Percentiles rank a stretch among this genome's conserved stretches.
phyloP scores from a whole-genome alignment of 2,329 filamentous ascomycete genomes.

The Paracorniculantispora psalliotae region DNA sequence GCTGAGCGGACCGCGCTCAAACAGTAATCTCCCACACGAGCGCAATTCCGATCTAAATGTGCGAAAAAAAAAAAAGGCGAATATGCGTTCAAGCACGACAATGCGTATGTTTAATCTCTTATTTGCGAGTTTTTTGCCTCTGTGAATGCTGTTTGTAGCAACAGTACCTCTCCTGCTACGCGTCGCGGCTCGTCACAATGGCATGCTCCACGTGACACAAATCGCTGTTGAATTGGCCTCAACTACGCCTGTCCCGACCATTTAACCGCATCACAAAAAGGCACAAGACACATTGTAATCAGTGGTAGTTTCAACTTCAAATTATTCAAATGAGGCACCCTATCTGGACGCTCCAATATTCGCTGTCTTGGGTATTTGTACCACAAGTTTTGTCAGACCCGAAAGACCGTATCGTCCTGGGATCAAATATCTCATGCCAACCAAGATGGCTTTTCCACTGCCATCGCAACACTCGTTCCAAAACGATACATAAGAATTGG shows the following conservation, averaged over 20 bases:
- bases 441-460: conserved; percentile 1
- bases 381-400: conserved; percentile 3
- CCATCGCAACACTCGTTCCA: conserved; percentile 7
- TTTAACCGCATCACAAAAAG: too few relatives aligned
- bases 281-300: not conserved
- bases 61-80: too few relatives aligned
- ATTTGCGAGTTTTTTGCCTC: too few relatives aligned
- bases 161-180: too few relatives aligned
- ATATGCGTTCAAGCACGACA: too few relatives aligned
- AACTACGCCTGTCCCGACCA: too few relatives aligned
- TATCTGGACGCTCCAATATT: conserved; percentile 11
- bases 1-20: not conserved
- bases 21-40: too few relatives aligned
- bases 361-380: conserved; percentile 9
- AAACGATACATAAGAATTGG: conserved; percentile 12
- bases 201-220: not conserved
- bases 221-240: not conserved
- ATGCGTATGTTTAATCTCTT: too few relatives aligned
- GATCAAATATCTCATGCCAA: conserved; percentile 1
- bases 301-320: conserved; percentile 7
- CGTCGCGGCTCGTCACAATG: too few relatives aligned
- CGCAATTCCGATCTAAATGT: too few relatives aligned
- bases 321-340: conserved; percentile 15
- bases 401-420: not conserved
- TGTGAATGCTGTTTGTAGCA: too few relatives aligned